Evolutionary conservation across 208 protist species (phyloP).

Genomic region (Acanthamoeba quina): DNA sequence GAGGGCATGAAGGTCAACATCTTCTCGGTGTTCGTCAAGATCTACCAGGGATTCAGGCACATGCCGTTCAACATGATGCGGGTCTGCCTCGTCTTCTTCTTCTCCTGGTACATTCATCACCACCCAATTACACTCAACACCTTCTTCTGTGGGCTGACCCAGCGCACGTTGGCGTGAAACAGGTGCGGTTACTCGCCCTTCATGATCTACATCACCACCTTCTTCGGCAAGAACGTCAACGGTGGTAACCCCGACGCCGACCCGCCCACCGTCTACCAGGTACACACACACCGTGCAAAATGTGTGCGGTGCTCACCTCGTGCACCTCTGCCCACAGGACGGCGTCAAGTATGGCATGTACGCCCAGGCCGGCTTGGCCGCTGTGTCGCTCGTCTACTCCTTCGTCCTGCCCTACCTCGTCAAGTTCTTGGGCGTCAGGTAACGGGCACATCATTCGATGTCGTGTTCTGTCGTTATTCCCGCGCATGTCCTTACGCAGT

Average conservation of each 20-base stretch:
- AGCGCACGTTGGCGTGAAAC: background rate
- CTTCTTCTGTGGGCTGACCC: background rate
- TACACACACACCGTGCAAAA: background rate
- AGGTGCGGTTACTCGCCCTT: slow-evolving; percentile 79
- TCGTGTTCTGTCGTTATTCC: background rate
- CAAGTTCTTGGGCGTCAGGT: slow-evolving; percentile 14
- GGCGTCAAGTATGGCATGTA: slow-evolving; percentile 84
- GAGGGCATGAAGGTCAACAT: slow-evolving; percentile 69
- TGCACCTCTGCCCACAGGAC: background rate
- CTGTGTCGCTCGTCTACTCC: slow-evolving; percentile 72
- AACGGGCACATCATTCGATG: background rate
- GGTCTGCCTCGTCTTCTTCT: slow-evolving; percentile 83
- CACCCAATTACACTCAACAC: background rate
- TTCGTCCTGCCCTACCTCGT: slow-evolving; percentile 74
- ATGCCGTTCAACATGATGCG: slow-evolving; percentile 79
- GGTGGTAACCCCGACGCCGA: slow-evolving; percentile 30
- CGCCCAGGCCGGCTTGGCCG: slow-evolving; percentile 72
- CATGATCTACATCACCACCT: slow-evolving; percentile 81
- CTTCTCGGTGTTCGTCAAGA: slow-evolving; percentile 76
- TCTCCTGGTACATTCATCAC: slow-evolving; percentile 75
- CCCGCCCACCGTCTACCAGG: slow-evolving; percentile 34
- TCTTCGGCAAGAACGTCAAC: slow-evolving; percentile 78
- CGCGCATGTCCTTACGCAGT: background rate
- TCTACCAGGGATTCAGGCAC: slow-evolving; percentile 71
- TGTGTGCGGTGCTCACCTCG: background rate